Conservation (phyloP, 2,329 filamentous ascomycete species). For the Colletotrichum sp. region DNA sequence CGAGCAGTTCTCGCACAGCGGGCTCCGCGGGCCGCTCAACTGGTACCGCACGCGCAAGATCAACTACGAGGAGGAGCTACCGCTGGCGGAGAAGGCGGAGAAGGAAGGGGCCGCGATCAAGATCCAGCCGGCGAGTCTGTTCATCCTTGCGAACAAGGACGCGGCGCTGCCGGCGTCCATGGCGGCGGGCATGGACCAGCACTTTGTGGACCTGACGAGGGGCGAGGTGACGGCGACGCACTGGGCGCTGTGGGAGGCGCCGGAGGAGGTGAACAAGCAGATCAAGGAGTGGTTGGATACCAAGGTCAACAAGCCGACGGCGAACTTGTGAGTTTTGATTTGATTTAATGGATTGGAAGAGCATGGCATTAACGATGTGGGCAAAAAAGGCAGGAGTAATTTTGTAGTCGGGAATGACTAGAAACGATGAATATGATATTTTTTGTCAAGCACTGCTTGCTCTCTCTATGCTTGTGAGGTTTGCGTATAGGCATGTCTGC, state of each 20-base stretch:
- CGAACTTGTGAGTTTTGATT: constrained; percentile 2
- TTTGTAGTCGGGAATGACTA: background rate
- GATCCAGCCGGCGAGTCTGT: constrained; percentile 71
- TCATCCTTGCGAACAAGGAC: constrained; percentile 76
- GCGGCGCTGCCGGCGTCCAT: constrained; percentile 74
- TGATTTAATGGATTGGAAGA: background rate
- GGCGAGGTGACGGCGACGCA: constrained; percentile 73
- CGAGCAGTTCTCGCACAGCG: constrained; percentile 71
- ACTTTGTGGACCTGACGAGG: constrained; percentile 68
- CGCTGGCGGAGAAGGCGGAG: constrained; percentile 59
- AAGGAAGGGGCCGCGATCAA: constrained; percentile 31
- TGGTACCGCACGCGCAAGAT: constrained; percentile 82
- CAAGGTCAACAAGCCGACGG: constrained; percentile 14
- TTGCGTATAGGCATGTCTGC: background rate
- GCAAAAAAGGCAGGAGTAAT: constrained; percentile 2
- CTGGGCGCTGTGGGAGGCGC: constrained; percentile 82
- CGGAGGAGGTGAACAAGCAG: constrained; percentile 71
- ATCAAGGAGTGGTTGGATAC: constrained; percentile 70
- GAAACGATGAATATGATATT: background rate
- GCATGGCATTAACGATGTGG: background rate
- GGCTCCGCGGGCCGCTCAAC: constrained; percentile 80
- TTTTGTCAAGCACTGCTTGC: background rate
- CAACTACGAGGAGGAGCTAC: constrained; percentile 78
- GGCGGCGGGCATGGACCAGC: constrained; percentile 72
- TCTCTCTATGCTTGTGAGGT: background rate